Evolutionary conservation across 257 asterid genomes (phyloP).

Genomic region (Lithospermum erythrorhizon): DNA sequence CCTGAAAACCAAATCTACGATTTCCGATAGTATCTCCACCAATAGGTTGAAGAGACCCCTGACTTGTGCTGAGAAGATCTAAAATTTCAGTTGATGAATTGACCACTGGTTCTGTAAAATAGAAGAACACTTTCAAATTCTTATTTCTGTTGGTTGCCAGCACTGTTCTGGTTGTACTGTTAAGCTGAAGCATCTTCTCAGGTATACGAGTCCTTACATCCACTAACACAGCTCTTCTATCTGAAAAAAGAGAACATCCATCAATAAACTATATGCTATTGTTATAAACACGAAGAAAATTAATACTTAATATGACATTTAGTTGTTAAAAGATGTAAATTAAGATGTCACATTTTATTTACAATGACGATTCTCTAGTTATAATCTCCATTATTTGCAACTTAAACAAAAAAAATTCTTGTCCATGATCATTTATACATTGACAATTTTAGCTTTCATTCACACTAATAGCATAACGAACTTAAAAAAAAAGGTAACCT

Average conservation of each 20-base stretch:
- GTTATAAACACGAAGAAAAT: background rate
- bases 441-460: too few species aligned
- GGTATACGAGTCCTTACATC: conserved; percentile 72
- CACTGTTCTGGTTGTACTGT: conserved; percentile 54
- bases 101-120: conserved; percentile 67
- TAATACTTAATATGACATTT: too few species aligned
- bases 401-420: too few species aligned
- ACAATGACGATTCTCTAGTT: background rate
- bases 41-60: conserved; percentile 58
- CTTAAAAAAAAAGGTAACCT: too few species aligned
- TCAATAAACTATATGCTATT: conserved; percentile 3
- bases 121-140: conserved; percentile 56
- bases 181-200: conserved; percentile 57
- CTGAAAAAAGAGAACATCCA: conserved; percentile 26
- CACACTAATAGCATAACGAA: too few species aligned
- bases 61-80: conserved; percentile 47
- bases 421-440: too few species aligned
- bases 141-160: conserved; percentile 57
- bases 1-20: conserved; percentile 94
- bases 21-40: conserved; percentile 49
- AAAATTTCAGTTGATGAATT: conserved; percentile 70
- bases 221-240: conserved; percentile 59
- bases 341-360: too few species aligned
- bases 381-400: too few species aligned
- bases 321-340: too few species aligned